Evolutionary conservation across 139 green algal genomes (phyloP).

Genomic region (Pseudopediastrum boryanum): DNA sequence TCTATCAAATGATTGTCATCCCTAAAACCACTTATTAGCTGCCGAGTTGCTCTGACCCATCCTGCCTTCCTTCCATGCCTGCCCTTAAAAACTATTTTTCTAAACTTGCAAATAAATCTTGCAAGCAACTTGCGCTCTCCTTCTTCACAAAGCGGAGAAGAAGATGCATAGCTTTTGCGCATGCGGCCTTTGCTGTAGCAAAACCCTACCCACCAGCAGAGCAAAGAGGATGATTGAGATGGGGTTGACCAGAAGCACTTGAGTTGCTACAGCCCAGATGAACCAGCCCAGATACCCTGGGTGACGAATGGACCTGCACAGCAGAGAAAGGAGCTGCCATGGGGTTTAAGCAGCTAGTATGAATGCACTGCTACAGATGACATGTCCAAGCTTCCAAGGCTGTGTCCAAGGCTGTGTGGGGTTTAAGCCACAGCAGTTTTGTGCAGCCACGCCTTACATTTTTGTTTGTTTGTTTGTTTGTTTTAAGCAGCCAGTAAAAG

Average conservation of each 20-base stretch:
- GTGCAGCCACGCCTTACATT: not conserved
- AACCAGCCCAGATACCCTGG: slow-evolving; percentile 92
- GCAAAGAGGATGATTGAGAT: slow-evolving; percentile 58
- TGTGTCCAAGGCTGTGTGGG: not conserved
- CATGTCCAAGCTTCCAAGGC: not conserved
- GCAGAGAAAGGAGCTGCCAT: not conserved
- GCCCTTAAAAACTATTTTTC: too few relatives aligned
- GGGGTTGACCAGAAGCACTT: slow-evolving; percentile 83
- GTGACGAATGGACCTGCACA: slow-evolving; percentile 76
- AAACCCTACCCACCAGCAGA: slow-evolving; percentile 51
- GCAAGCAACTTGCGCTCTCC: too few relatives aligned
- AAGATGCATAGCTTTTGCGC: too few relatives aligned
- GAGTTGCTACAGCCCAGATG: slow-evolving; percentile 84
- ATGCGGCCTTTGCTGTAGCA: too few relatives aligned
- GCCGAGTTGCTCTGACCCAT: too few relatives aligned
- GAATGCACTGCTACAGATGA: not conserved
- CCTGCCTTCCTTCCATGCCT: too few relatives aligned
- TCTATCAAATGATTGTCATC: too few relatives aligned
- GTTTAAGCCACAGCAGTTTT: not conserved
- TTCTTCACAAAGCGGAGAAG: too few relatives aligned
- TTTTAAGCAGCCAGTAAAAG: too few relatives aligned
- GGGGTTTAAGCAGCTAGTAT: not conserved
- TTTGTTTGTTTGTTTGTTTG: not conserved
- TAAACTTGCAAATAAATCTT: too few relatives aligned
- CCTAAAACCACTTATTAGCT: too few relatives aligned